Conservation (phyloP, 2,329 filamentous ascomycete species). For the Paecilomyces dactylethromorphus region DNA sequence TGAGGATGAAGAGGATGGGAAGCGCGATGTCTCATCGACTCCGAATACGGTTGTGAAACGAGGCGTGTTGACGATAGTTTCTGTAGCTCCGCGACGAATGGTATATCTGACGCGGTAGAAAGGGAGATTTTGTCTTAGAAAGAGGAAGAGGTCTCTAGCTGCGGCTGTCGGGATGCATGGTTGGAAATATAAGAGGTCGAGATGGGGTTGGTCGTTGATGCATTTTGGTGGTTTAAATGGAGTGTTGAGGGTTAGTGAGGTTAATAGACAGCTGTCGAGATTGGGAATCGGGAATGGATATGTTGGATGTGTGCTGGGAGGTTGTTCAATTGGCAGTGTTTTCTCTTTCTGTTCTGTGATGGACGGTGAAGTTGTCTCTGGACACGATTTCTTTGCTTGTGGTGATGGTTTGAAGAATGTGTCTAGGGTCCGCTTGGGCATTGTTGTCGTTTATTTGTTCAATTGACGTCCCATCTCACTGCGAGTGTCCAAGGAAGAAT, state of each 20-base stretch:
- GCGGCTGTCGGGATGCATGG: conserved; percentile 59
- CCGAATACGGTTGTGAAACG: conserved; percentile 59
- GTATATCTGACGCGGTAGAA: conserved; percentile 72
- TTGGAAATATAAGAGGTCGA: conserved; percentile 70
- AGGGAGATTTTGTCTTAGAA: conserved; percentile 63
- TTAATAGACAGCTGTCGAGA: conserved; percentile 35
- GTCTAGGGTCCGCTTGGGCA: conserved; percentile 59
- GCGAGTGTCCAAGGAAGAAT: too few species aligned
- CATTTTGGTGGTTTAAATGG: conserved; percentile 48
- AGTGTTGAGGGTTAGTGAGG: conserved; percentile 26
- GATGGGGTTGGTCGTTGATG: conserved; percentile 62
- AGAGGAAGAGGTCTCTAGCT: conserved; percentile 58
- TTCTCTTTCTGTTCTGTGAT: conserved; percentile 19
- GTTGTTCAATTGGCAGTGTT: background rate
- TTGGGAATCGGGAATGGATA: conserved; percentile 49
- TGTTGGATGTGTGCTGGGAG: conserved; percentile 38
- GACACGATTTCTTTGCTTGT: conserved; percentile 12
- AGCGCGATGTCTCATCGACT: conserved; percentile 57
- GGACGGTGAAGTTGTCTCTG: conserved; percentile 33
- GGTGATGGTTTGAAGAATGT: conserved; percentile 56
- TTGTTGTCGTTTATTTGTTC: conserved; percentile 5
- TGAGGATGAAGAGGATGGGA: conserved; percentile 24
- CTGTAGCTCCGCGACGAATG: conserved; percentile 58
- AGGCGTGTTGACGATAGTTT: conserved; percentile 57
- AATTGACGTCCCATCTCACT: background rate